These are phyloP conservation scores for Noccaea caerulescens DNA, from an alignment of 345 rosid species.

Conservation along the genomic window DNA sequence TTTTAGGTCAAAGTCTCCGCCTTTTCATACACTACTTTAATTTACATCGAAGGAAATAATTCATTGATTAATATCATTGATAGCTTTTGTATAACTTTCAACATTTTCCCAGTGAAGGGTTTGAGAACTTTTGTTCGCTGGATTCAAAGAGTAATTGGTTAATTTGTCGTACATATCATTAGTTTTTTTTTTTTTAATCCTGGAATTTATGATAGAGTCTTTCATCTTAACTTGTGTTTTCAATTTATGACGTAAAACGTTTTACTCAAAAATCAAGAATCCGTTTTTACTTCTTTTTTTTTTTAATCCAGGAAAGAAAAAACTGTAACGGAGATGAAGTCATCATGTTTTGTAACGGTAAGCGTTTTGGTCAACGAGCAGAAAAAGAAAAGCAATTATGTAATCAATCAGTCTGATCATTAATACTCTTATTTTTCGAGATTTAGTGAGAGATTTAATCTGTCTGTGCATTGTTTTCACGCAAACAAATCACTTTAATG, in stretches of 20 bases:
- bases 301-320: background rate
- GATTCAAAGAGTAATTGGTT: background rate
- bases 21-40: background rate
- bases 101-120: background rate
- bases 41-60: background rate
- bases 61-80: background rate
- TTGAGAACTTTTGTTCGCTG: background rate
- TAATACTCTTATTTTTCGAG: constrained; percentile 26
- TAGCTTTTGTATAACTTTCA: constrained; percentile 7
- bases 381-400: constrained; percentile 23
- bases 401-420: constrained; percentile 24
- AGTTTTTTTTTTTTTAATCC: background rate
- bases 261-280: background rate
- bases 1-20: constrained; percentile 37
- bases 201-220: constrained; percentile 6
- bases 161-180: background rate
- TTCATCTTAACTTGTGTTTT: background rate
- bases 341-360: constrained; percentile 32
- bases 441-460: constrained; percentile 32
- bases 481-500: constrained; percentile 38
- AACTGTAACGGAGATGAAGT: constrained; percentile 32
- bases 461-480: constrained; percentile 45
- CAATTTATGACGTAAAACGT: too few relatives aligned
- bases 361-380: constrained; percentile 36
- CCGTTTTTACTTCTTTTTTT: background rate